Evolutionary conservation across 176 grass and related monocot genomes (phyloP), one percentile per base, ranked within the genome.

Genomic region (Neostapfia colusana): DNA sequence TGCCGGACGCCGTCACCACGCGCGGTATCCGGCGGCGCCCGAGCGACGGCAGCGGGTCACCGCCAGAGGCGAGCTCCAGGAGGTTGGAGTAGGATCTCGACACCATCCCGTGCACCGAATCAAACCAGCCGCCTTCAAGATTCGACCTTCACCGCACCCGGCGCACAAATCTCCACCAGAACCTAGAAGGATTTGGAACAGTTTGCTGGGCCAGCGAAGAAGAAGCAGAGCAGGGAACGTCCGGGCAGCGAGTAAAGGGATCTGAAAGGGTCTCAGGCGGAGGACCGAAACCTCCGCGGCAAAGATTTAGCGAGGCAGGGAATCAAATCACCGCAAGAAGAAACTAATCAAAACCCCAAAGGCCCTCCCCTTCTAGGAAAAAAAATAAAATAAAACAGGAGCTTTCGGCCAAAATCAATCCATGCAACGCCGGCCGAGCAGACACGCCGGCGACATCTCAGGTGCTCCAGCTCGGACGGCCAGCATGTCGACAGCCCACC

Each of bases 51-150:
- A 88, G 50, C 57, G 78, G 66, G 37, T 76, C 41, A 38, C 41
- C 59, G 67, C 84, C 88, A 74, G 88, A 72, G 70, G 86, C 94
- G 72, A 97, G 85, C 61, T 97, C 94, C 68, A 97, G 38, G 39
- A 97, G 88, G 84, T 97, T 89, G 64, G 94, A 83, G 85, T 93
- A 93, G 69, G 94, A 97, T 77, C 85, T 97, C n/a, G 94, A 97
- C 72, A 87, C 88, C 94, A 97, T 97, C 70, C 49, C 59, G 24
- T 14, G 23, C 36, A 25, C 61, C 23, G 68, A 37, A 65, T 38
- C 46, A 75, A 26, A 59, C 26, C 68, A 38, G 69, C 8, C n/a
- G 63, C 37, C 73, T 76, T 36, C n/a, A 64, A 70, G 46, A 67
- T 72, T 73, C 27, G 53, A 25, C 56, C 67, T 50, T 72, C 51